Percentiles rank a stretch among this genome's conserved stretches.
Conservation (phyloP, 495 filamentous ascomycete species). For the Darksidea phi region DNA sequence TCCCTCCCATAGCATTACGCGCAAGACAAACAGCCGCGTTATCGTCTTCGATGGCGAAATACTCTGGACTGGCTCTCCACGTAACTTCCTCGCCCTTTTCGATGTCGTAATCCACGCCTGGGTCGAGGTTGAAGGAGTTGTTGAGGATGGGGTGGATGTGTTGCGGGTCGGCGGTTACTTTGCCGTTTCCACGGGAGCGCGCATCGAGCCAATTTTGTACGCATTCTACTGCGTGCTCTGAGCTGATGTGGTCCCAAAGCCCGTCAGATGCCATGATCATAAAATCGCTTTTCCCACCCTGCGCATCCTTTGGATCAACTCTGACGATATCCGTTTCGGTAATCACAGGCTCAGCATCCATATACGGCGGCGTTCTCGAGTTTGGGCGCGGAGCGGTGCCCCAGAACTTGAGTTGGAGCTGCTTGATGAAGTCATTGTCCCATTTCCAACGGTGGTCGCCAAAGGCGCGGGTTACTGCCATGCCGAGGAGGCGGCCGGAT, state of each 20-base stretch:
- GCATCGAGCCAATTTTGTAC: conserved; percentile 56
- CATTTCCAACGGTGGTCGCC: conserved; percentile 67
- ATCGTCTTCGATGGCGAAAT: conserved; percentile 55
- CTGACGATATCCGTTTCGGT: conserved; percentile 51
- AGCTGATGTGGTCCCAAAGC: conserved; percentile 62
- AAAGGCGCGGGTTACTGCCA: conserved; percentile 60
- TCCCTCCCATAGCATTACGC: conserved; percentile 62
- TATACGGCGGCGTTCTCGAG: conserved; percentile 59
- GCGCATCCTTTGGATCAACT: conserved; percentile 34
- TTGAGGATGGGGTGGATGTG: conserved; percentile 1
- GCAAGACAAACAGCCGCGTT: conserved; percentile 64
- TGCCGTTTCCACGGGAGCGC: conserved; percentile 20
- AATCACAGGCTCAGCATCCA: conserved; percentile 64
- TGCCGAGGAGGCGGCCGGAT: conserved; percentile 56
- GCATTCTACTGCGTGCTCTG: conserved; percentile 58
- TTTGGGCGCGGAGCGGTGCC: conserved; percentile 47
- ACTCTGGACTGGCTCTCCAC: conserved; percentile 42
- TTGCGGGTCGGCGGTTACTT: conserved; percentile 15
- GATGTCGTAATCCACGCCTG: conserved; percentile 2
- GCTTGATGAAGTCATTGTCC: conserved; percentile 49
- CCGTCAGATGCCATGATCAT: conserved; percentile 65
- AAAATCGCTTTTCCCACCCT: conserved; percentile 48
- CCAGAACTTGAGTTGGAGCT: conserved; percentile 49
- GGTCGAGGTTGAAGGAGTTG: conserved; percentile 18
- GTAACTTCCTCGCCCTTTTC: conserved; percentile 30